phyloP scores from a whole-genome alignment of 129 eudicot genomes.

The Lactuca sativa region DNA sequence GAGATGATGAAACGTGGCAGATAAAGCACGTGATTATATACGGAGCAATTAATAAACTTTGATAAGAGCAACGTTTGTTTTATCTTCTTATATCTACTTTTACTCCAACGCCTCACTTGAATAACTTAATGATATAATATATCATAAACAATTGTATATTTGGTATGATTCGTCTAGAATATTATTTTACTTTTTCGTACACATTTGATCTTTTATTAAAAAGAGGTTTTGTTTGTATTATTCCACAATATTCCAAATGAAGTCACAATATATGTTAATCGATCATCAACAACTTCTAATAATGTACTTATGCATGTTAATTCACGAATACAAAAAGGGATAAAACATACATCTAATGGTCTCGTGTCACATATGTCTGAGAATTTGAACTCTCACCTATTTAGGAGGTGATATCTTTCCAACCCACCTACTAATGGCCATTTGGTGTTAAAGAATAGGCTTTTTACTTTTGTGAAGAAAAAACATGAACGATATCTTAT shows the following conservation, averaged over 20 bases:
- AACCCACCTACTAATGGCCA: too few relatives aligned
- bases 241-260: not conserved
- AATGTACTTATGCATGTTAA: not conserved
- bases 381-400: too few relatives aligned
- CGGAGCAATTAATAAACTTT: conserved; percentile 23
- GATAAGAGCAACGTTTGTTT: conserved; percentile 30
- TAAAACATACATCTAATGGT: not conserved
- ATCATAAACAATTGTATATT: not conserved
- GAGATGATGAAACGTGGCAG: conserved; percentile 27
- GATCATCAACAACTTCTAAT: not conserved
- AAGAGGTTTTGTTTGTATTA: not conserved
- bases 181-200: too few relatives aligned
- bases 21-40: conserved; percentile 39
- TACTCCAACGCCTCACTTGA: too few relatives aligned
- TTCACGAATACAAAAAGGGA: not conserved
- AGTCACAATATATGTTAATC: not conserved
- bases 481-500: too few relatives aligned
- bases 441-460: too few relatives aligned
- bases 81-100: conserved; percentile 26
- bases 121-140: not conserved
- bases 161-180: not conserved
- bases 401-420: too few relatives aligned
- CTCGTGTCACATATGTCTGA: not conserved
- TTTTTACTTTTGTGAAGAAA: too few relatives aligned
- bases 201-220: not conserved